Base-by-base conservation (phyloP, 2,329 filamentous ascomycete genomes). In the Fusarium heterosporum region DNA sequence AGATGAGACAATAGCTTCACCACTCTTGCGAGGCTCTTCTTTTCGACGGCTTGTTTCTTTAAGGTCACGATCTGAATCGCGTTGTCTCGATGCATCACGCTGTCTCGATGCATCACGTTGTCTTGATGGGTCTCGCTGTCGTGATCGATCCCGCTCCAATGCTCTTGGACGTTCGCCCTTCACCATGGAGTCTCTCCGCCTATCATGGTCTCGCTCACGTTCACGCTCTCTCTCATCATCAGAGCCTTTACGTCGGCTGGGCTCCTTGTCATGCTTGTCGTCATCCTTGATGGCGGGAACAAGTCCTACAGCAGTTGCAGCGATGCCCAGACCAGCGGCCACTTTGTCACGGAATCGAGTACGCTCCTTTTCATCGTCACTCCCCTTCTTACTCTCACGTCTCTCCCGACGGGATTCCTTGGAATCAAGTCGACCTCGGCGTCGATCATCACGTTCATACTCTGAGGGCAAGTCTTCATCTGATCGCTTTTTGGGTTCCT, bases 311-410 rank as follows among this genome's bases (percentile, higher is more conserved):
- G 84, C 80, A 5, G 82, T 81, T 8, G 83, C 83, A 29, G 81
- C 82, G 17, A 82, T 79, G 30, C 83, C 80, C 6, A 86, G 74
- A 1, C 84, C 84, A 8, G 80, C 76, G 10, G 78, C 77, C 25
- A 85, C 75, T 63, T 83, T 85, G 45, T 86, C 84, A 36, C 82
- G 80, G 32, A 82, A 72, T 49, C 80, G 80, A 43, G 79, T 78
- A 22, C 77, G 79, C 40, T 79, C 78, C 55, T 77, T 78, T n/a
- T 79, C 77, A 10, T 75, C 73, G 11, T 78, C 75, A 5, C 74
- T 72, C 9, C 66, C 72, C 45, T 64, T 73, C 54, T 73, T 75
- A 53, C 71, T 73, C 34, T 76, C 77, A 22, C 73, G 71, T 30
- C 66, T 71, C 36, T 78, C 76, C 26, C 71, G 73, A 8, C 70